Evolutionary conservation across 169 alveolate genomes (phyloP).

Genomic region (Besnoitia besnoiti): DNA sequence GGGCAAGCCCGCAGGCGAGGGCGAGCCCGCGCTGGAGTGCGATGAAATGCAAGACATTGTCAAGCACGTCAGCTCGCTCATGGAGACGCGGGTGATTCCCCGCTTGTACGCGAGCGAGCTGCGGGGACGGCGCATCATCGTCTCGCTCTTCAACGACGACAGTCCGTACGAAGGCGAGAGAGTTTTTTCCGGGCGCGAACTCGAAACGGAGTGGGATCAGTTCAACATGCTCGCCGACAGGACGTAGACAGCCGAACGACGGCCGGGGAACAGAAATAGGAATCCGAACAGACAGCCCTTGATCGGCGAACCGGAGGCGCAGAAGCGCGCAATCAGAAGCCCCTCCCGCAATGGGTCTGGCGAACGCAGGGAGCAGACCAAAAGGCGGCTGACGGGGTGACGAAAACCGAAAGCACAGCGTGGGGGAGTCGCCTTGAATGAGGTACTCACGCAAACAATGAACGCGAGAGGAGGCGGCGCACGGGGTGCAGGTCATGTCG

Average conservation of each 20-base stretch:
- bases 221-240: background rate
- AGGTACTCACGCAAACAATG: too few species aligned
- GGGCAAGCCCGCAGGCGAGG: slow-evolving; percentile 4
- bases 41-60: background rate
- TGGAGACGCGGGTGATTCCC: slow-evolving; percentile 18
- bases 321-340: too few species aligned
- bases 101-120: background rate
- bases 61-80: background rate
- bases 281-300: background rate
- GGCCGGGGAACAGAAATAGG: background rate
- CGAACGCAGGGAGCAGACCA: too few species aligned
- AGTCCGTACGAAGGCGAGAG: background rate
- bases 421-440: too few species aligned
- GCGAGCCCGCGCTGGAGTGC: slow-evolving; percentile 17
- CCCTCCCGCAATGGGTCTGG: too few species aligned
- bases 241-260: background rate
- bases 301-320: background rate
- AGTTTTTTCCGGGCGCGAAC: background rate
- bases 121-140: background rate
- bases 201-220: background rate
- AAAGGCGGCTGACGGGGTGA: too few species aligned
- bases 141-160: background rate
- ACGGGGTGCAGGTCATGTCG: too few species aligned
- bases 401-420: too few species aligned
- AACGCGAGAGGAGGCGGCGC: too few species aligned